These are phyloP conservation scores for Nannochloropsis granulata DNA, from an alignment of 108 stramenopile species.

Conservation along the genomic window DNA sequence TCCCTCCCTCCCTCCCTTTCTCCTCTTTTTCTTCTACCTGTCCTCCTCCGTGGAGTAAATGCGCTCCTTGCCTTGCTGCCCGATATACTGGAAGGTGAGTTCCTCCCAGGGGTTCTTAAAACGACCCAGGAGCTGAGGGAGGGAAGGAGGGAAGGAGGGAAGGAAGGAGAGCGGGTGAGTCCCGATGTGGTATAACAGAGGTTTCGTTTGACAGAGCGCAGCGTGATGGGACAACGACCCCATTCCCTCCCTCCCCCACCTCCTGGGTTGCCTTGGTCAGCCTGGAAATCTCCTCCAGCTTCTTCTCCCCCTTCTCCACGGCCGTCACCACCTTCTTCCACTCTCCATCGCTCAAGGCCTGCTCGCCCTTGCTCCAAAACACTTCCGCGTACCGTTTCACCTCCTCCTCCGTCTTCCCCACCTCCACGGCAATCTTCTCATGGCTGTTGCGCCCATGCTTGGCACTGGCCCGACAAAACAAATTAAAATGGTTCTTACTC, in stretches of 20 bases:
- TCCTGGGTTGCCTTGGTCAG: background rate
- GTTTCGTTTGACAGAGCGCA: background rate
- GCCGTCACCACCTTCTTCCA: conserved; percentile 34
- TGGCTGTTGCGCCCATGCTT: conserved; percentile 28
- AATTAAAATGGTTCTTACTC: conserved; percentile 33
- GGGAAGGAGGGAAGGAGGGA: background rate
- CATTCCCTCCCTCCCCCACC: background rate
- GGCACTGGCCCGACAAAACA: conserved; percentile 35
- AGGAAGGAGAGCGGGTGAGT: background rate
- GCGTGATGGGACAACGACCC: background rate
- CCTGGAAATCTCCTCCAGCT: conserved; percentile 35
- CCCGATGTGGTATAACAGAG: too few species aligned
- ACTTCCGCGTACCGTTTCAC: conserved; percentile 31
- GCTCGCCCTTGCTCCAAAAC: conserved; percentile 32
- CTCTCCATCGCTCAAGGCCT: conserved; percentile 8
- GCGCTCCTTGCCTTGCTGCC: background rate
- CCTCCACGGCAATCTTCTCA: conserved; percentile 3
- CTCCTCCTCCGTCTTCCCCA: conserved; percentile 29
- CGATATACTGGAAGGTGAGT: conserved; percentile 28
- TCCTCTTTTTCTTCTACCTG: background rate
- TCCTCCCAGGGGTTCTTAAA: conserved; percentile 42
- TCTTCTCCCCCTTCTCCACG: conserved; percentile 40
- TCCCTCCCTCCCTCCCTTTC: background rate
- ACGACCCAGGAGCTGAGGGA: conserved; percentile 15
- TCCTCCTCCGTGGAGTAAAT: background rate